Base-by-base conservation (phyloP, 2,329 filamentous ascomycete genomes). In the Diatrype stigma region DNA sequence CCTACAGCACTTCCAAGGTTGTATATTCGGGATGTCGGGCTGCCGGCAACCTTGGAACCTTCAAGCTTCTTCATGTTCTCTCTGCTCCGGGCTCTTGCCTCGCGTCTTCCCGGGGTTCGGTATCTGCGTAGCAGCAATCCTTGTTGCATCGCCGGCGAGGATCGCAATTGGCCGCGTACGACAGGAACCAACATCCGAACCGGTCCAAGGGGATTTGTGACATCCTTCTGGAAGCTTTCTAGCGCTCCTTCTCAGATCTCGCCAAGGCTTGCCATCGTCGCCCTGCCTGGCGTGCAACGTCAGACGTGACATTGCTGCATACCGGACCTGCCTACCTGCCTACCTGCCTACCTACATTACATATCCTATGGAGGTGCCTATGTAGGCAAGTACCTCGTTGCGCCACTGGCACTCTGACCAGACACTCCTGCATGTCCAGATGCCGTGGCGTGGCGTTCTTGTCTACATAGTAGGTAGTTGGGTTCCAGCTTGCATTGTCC, bases 161-260 rank as follows among this genome's bases (percentile, higher is more conserved):
- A 30, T 6, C 34, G 6, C 34, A 37, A 37, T 37, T 14, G n/a
- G 34, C 34, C 12, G n/a, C 34, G 34, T 37, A 16, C 34, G 55
- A 60, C 61, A 58, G 60, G 60, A 56, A 53, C 51, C 48, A 51
- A 47, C 49, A 53, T 48, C 55, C 51, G 47, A 49, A 47, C 47
- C 45, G 28, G 44, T 49, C 49, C 49, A 22, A 26, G 40, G 49
- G 51, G 51, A 34, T 11, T 50, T 53, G 50, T 55, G 53, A 55
- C 26, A 21, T 37, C 57, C 55, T 61, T 61, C 59, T 61, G 52
- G 59, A 61, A 61, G 53, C 14, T 48, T 61, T 61, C 59, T 61
- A 61, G 59, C 46, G 57, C 16, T 54, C 12, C 40, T 54, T 8
- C 40, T 46, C 30, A 35, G 46, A 46, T 26, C 44, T 35, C n/a